Conservation (phyloP, 139 green algal species). For the Chlorella vulgaris region DNA sequence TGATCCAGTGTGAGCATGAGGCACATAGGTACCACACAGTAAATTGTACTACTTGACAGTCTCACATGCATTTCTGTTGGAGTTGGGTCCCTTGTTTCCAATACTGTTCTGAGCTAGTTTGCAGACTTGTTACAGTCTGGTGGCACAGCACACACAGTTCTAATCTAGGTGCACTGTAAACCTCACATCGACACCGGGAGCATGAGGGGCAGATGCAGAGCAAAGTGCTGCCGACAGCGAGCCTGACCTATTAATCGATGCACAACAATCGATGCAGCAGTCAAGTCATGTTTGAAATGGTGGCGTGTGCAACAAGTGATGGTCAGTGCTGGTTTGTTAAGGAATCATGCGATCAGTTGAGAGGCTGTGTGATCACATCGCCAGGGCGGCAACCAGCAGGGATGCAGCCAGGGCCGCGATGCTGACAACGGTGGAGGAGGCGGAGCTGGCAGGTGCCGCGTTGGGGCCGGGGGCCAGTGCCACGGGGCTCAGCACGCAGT, state of each 20-base stretch:
- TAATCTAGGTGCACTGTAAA: background rate
- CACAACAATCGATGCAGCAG: too few species aligned
- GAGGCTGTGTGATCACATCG: conserved; percentile 5
- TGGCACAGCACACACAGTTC: too few species aligned
- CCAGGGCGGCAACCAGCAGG: conserved; percentile 12
- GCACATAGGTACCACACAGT: too few species aligned
- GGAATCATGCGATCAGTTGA: too few species aligned
- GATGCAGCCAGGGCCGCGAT: background rate
- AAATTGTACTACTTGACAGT: too few species aligned
- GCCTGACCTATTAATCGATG: too few species aligned
- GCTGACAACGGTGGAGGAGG: background rate
- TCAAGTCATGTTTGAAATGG: too few species aligned
- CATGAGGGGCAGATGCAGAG: too few species aligned
- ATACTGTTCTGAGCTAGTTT: background rate
- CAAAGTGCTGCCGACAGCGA: too few species aligned
- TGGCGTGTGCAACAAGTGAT: background rate
- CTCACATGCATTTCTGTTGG: background rate
- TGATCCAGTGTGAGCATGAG: too few species aligned
- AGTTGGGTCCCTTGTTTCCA: background rate
- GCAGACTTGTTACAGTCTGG: background rate
- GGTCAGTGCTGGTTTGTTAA: too few species aligned
- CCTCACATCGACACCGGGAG: background rate
- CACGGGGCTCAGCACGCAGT: background rate
- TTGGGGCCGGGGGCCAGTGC: background rate
- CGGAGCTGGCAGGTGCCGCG: background rate